Percentiles rank a stretch among this genome's conserved stretches.
These are phyloP conservation scores for Metschnikowia chrysomelidarum DNA, from an alignment of 805 yeast genomes.

Conservation along the genomic window DNA sequence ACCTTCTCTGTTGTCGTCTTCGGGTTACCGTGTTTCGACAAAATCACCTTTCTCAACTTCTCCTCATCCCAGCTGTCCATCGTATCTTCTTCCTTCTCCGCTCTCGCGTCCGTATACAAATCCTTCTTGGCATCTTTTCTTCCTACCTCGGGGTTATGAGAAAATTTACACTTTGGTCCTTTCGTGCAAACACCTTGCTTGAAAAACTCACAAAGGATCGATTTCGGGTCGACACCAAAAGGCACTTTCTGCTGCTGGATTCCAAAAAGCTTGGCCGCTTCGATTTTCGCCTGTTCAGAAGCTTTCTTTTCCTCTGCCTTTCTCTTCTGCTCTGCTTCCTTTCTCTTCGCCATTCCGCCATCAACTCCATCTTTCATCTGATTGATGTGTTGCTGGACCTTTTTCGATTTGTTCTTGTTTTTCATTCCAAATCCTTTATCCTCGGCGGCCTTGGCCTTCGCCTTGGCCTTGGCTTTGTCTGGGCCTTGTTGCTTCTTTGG, in stretches of 20 bases:
- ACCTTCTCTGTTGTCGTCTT: constrained; percentile 92
- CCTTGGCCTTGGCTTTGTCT: constrained; percentile 65
- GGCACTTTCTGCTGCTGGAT: constrained; percentile 82
- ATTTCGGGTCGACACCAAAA: constrained; percentile 96
- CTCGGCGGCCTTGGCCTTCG: constrained; percentile 61
- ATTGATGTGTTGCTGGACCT: constrained; percentile 63
- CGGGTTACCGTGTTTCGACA: constrained; percentile 92
- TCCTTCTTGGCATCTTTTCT: constrained; percentile 89
- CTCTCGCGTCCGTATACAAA: constrained; percentile 85
- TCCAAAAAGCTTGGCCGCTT: constrained; percentile 76
- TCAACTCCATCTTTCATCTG: constrained; percentile 43
- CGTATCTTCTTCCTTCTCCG: constrained; percentile 70
- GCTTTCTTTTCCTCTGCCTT: constrained; percentile 81
- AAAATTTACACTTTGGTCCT: constrained; percentile 85
- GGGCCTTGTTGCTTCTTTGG: constrained; percentile 64
- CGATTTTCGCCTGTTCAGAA: constrained; percentile 83
- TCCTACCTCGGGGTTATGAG: constrained; percentile 83
- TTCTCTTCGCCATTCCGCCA: constrained; percentile 57
- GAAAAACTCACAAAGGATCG: constrained; percentile 86
- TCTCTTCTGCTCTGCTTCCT: constrained; percentile 70
- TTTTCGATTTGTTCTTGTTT: constrained; percentile 91
- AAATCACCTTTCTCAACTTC: constrained; percentile 79
- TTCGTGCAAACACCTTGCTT: constrained; percentile 83
- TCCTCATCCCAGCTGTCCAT: constrained; percentile 98
- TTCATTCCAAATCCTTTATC: constrained; percentile 95